Percentiles rank a stretch among this genome's conserved stretches.
These are phyloP conservation scores for Lophiotrema nucula DNA, from an alignment of 495 filamentous ascomycete genomes.

Conservation along the genomic window DNA sequence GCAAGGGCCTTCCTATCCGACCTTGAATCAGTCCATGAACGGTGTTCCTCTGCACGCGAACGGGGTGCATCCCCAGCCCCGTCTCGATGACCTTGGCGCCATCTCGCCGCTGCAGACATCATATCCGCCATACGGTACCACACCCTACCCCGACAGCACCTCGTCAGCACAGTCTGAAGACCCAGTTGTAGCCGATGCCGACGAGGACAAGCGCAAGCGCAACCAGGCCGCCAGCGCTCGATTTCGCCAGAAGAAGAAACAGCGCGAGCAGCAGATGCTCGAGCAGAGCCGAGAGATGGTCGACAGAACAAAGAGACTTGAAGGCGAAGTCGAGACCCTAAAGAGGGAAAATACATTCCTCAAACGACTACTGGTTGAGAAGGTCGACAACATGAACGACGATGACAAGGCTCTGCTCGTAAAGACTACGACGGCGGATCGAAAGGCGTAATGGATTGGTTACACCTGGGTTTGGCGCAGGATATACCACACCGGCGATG, in stretches of 20 bases:
- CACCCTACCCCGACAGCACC: conserved; percentile 15
- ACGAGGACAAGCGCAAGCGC: conserved; percentile 29
- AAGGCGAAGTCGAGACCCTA: conserved; percentile 17
- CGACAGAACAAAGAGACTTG: conserved; percentile 21
- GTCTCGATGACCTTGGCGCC: conserved; percentile 18
- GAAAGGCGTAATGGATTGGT: too few relatives aligned
- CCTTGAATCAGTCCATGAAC: conserved; percentile 13
- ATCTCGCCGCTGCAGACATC: conserved; percentile 13
- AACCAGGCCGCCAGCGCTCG: conserved; percentile 29
- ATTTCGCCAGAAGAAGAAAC: conserved; percentile 31
- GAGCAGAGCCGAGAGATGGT: conserved; percentile 20
- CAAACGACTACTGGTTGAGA: conserved; percentile 24
- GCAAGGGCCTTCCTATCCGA: conserved; percentile 12
- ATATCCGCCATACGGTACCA: conserved; percentile 5
- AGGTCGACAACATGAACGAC: conserved; percentile 29
- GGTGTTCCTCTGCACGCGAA: conserved; percentile 4
- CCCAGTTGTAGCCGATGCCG: conserved; percentile 10
- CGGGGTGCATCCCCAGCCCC: neutral
- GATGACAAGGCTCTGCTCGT: conserved; percentile 13
- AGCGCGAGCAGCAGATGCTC: conserved; percentile 29
- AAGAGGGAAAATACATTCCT: conserved; percentile 28
- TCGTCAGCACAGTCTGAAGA: conserved; percentile 23
- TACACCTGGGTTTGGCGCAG: too few relatives aligned
- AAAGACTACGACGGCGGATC: conserved; percentile 1
- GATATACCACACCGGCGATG: too few relatives aligned